Conservation (phyloP, 2,329 filamentous ascomycete species). For the Emericellopsis cladophorae region DNA sequence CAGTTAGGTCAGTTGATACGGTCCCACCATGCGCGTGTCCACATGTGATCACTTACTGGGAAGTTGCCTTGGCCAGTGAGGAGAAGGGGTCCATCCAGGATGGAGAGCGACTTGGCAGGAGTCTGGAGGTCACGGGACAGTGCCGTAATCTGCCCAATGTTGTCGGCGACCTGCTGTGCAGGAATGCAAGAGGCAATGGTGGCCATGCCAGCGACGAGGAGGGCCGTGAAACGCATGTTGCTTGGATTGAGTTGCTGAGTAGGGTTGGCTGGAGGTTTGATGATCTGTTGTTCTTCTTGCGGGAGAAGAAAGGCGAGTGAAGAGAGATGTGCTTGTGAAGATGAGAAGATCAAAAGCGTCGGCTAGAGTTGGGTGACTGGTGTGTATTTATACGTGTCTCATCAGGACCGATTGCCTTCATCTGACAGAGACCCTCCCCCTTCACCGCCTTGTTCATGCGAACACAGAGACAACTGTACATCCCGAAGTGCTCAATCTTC, state of each 20-base stretch:
- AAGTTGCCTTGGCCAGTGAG: conserved; percentile 14
- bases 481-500: too few relatives aligned
- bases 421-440: too few relatives aligned
- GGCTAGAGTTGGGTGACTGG: too few relatives aligned
- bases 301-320: too few relatives aligned
- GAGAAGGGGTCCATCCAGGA: conserved; percentile 13
- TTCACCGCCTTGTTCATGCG: too few relatives aligned
- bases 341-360: too few relatives aligned
- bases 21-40: not conserved
- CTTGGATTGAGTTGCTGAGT: not conserved
- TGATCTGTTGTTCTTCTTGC: too few relatives aligned
- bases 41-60: conserved; percentile 8
- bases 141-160: conserved; percentile 10
- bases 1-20: not conserved
- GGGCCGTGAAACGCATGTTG: not conserved
- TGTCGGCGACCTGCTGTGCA: conserved; percentile 8
- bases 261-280: too few relatives aligned
- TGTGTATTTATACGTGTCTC: too few relatives aligned
- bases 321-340: too few relatives aligned
- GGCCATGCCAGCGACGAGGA: conserved; percentile 1
- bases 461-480: too few relatives aligned
- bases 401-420: too few relatives aligned
- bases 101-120: conserved; percentile 11
- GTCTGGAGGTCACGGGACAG: conserved; percentile 13
- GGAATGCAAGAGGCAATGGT: not conserved